Base-by-base conservation (phyloP, 495 filamentous ascomycete species). In the Hypoxylon crocopeplum region DNA sequence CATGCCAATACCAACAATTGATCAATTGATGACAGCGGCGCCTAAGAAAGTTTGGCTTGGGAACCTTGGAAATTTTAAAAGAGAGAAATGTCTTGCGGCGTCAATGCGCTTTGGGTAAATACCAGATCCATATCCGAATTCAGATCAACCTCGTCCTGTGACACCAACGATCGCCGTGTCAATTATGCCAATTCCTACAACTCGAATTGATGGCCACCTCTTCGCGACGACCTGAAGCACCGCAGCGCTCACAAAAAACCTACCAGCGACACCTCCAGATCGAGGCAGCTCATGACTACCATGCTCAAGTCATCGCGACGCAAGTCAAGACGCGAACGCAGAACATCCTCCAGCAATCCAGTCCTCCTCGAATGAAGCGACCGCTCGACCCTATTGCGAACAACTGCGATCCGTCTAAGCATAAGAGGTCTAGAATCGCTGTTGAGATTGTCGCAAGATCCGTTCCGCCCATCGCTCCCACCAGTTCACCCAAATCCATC, bases 401-500 rank as follows among this genome's bases (percentile, higher is more conserved):
- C 44, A 71, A 72, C 19, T 67, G 34, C 64, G 56, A 59, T 49
- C 68, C 70, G 62, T 72, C 56, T 72, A 73, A 52, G 49, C 62
- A 16, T n/a, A 72, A 72, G 47, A 72, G 62, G 47, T 40, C 63
- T 13, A 56, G 64, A 51, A 77, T 79, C 42, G 66, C 74, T 6
- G 73, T 79, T 32, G 76, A 77, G 51, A 77, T 79, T 25, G 62
- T 75, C 0, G 45, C 74, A 2, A 62, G 70, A 24, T 40, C 59
- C 41, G 32, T 57, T 32, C 40, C 47, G 37, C 54, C 54, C 38
- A 44, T 49, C 54, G 47, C 47, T 44, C 54, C 54, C 38, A 44
- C 52, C 54, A 48, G 59, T 67, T 48, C 62, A 49, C 63, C 53
- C 48, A 53, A 45, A 50, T 60, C 56, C 40, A 70, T 70, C 63